Evolutionary conservation across 305 asterid genomes (phyloP), one percentile per base, ranked within the genome.

Genomic region (Fraxinus greggii): DNA sequence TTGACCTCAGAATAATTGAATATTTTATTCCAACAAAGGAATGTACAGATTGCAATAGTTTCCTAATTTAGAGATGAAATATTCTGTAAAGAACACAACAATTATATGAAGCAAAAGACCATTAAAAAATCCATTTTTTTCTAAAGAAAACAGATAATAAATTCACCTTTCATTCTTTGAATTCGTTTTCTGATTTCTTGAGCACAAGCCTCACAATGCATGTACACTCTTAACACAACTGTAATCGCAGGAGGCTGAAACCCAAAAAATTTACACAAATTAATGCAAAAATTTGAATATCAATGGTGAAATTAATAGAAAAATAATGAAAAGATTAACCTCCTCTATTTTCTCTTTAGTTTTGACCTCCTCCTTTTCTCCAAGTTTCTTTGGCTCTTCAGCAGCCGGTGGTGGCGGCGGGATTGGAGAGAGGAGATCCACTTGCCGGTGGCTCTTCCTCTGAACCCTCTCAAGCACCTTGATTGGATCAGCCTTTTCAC

Each of bases 181-280:
- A 91, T 89, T 4, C 94, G 85, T 78, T 88, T 91, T 31, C 87
- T 89, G 85, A 89, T 90, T 81, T 89, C 92, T 72, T 87, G 91
- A 80, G 92, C 91, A 86, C 94, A 91, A 70, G 92, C 94, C 59
- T 91, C 94, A 72, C 94, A 91, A 80, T 91, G 94, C 92, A 91
- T 91, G 89, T 81, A 87, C 29, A 89, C 91, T 56, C 90, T 89
- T 88, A 91, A 79, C 76, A 88, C 86, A 84, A 86, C 92, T 7
- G 90, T 85, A 32, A 91, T 56, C 84, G 84, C 86, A 21, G 83
- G 81, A 21, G 73, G 89, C 91, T 89, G 89, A 77, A 48, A 42
- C 33, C 7, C 17, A 51, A 76, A 6, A 59, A 59, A 19, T 54
- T 3, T 73, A 78, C 73, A 45, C 77, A 76, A 75, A 77, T 79